Percentiles rank a stretch among this genome's conserved stretches.
These are phyloP conservation scores for Podospora appendiculata DNA, from an alignment of 495 filamentous ascomycete species.

Conservation along the genomic window DNA sequence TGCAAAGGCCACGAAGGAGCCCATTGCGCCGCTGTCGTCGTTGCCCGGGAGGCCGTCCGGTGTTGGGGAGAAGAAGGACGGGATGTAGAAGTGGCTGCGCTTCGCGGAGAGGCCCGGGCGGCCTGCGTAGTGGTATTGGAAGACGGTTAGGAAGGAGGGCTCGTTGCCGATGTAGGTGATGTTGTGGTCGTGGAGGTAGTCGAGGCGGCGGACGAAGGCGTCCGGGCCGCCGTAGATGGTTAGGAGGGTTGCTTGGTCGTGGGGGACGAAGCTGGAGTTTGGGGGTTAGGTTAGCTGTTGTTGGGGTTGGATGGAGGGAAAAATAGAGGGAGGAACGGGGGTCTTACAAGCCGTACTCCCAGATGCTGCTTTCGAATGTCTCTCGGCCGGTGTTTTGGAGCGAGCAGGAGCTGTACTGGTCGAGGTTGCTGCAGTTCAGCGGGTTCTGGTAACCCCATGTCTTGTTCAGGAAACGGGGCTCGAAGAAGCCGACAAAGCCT, in stretches of 20 bases:
- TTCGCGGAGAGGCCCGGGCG: conserved; percentile 55
- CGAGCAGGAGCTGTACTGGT: conserved; percentile 47
- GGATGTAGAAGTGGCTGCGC: conserved; percentile 59
- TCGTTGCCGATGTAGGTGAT: conserved; percentile 70
- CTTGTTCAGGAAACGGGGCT: conserved; percentile 57
- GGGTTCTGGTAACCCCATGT: conserved; percentile 67
- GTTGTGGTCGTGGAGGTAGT: conserved; percentile 56
- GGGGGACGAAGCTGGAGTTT: conserved; percentile 50
- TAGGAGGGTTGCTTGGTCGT: conserved; percentile 60
- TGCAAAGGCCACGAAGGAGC: conserved; percentile 57
- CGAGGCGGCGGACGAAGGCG: conserved; percentile 52
- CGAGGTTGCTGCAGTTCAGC: conserved; percentile 52
- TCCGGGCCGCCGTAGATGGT: conserved; percentile 51
- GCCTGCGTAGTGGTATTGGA: conserved; percentile 65
- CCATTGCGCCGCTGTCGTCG: conserved; percentile 68
- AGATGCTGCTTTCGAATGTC: conserved; percentile 64
- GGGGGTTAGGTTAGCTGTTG: too few relatives aligned
- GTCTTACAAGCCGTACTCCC: conserved; percentile 61
- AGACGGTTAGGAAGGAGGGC: conserved; percentile 61
- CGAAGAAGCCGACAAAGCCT: conserved; percentile 60
- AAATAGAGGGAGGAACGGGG: conserved; percentile 9
- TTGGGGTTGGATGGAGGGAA: background rate
- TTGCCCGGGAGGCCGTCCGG: conserved; percentile 59
- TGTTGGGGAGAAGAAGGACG: conserved; percentile 54
- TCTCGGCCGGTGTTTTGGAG: conserved; percentile 55